Evolutionary conservation across 805 yeast species (phyloP).

Genomic region (Starmerella khaoyaiensis): DNA sequence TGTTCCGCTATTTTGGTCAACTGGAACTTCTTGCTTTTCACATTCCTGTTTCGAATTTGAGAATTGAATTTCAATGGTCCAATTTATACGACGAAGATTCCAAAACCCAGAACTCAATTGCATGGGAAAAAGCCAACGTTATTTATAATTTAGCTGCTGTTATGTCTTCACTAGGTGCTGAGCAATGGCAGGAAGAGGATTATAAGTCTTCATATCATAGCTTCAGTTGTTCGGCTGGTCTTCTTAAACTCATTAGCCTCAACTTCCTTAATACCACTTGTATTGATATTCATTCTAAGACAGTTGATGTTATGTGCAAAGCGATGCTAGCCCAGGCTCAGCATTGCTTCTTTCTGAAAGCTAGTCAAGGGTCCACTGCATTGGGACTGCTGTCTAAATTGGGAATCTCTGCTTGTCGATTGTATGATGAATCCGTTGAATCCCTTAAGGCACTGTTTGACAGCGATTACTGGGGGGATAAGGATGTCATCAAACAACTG

Average conservation of each 20-base stretch:
- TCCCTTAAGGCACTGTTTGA: conserved; percentile 27
- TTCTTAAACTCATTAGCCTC: conserved; percentile 56
- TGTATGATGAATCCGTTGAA: conserved; percentile 42
- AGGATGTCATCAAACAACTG: conserved; percentile 40
- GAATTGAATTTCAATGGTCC: conserved; percentile 59
- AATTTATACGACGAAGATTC: conserved; percentile 47
- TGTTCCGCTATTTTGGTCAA: conserved; percentile 65
- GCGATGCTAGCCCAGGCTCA: conserved; percentile 80
- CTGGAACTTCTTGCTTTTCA: conserved; percentile 68
- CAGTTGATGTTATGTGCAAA: conserved; percentile 48
- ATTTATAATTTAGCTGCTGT: conserved; percentile 66
- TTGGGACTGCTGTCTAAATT: conserved; percentile 59
- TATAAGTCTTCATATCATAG: conserved; percentile 46
- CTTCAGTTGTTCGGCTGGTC: conserved; percentile 68
- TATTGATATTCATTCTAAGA: conserved; percentile 55
- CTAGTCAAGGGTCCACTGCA: conserved; percentile 28
- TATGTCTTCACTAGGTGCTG: conserved; percentile 36
- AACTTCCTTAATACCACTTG: conserved; percentile 85
- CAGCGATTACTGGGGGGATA: conserved; percentile 32
- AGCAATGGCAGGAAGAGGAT: conserved; percentile 27
- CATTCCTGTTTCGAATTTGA: conserved; percentile 40
- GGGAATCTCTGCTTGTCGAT: conserved; percentile 45
- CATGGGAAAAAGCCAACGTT: conserved; percentile 79
- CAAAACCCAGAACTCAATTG: conserved; percentile 52
- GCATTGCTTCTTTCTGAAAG: conserved; percentile 60